Evolutionary conservation across 257 asterid genomes (phyloP).

Genomic region (Nemophila menziesii): DNA sequence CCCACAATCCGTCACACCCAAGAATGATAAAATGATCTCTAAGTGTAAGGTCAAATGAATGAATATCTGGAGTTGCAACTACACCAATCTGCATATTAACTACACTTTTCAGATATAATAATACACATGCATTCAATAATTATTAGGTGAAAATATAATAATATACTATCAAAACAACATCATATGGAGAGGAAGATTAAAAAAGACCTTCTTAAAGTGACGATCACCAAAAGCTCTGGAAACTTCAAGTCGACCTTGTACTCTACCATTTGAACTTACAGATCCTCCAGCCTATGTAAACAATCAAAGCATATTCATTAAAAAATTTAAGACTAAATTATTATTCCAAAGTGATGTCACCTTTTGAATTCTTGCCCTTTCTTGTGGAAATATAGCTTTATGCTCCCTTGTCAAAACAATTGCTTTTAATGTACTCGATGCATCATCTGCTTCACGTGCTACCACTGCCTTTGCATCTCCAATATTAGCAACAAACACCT

Average conservation of each 20-base stretch:
- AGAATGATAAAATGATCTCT: conserved; percentile 85
- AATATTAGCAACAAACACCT: conserved; percentile 90
- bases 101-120: background rate
- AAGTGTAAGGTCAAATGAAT: conserved; percentile 82
- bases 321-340: too few species aligned
- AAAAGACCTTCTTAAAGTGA: conserved; percentile 76
- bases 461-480: conserved; percentile 89
- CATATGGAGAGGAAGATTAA: too few species aligned
- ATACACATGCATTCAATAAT: too few species aligned
- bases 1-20: conserved; percentile 99
- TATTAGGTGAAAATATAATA: too few species aligned
- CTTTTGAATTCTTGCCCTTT: conserved; percentile 87
- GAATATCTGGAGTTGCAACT: conserved; percentile 74
- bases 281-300: conserved; percentile 76
- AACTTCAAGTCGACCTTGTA: conserved; percentile 92
- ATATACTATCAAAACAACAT: too few species aligned
- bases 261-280: conserved; percentile 70
- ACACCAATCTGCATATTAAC: conserved; percentile 69
- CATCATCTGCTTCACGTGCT: conserved; percentile 47
- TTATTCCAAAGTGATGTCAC: conserved; percentile 11
- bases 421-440: conserved; percentile 41
- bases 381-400: conserved; percentile 86
- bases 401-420: conserved; percentile 85
- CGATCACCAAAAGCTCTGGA: conserved; percentile 94
- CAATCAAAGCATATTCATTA: conserved; percentile 12